Base-by-base conservation (phyloP, 2,329 filamentous ascomycete species). In the Aureobasidium lini region DNA sequence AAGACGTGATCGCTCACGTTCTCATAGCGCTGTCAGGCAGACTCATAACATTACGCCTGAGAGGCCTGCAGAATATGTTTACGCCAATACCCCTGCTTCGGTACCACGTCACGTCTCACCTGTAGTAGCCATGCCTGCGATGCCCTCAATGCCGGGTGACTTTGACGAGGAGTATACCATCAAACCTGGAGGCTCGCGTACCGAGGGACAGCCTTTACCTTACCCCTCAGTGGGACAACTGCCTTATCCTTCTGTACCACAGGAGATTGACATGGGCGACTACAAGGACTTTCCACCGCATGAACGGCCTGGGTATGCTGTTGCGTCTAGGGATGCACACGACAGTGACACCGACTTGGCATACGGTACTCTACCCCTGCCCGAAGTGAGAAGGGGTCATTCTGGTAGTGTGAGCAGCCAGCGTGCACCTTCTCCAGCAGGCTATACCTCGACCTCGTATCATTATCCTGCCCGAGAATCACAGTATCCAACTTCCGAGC, bases 271-370 rank as follows among this genome's bases (percentile, higher is more conserved):
- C 50, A 77, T 76, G 73, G 75, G 75, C 53, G 73, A 71, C 57
- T 77, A 74, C 61, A 66, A 68, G 28, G 75, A 78, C 62, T 69
- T 76, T 9, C 76, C 76, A 31, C 76, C 74, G 11, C 66, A 76
- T 54, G 71, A 78, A 62, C 68, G 76, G 5, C 62, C 52, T 36
- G 63, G 59, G 44, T 65, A 62, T 57, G 63, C 23, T 23, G 23
- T 47, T 62, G 60, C 63, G 36, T 39, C 48, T 46, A 40, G 54
- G 46, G 49, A 58, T 61, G 11, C 32, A 53, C 44, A 8, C 39
- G 58, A 65, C 46, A 65, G 69, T 23, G 69, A 70, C 39, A 62
- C 66, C n/a, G 67, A 67, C 61, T 62, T 71, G 59, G 69, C 70
- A 3, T 71, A 71, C 61, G 69, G 69, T 5, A 46, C 11, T 32